These are phyloP conservation scores for Boletus speciosus DNA, from an alignment of 768 basidiomycete genomes.

Conservation along the genomic window DNA sequence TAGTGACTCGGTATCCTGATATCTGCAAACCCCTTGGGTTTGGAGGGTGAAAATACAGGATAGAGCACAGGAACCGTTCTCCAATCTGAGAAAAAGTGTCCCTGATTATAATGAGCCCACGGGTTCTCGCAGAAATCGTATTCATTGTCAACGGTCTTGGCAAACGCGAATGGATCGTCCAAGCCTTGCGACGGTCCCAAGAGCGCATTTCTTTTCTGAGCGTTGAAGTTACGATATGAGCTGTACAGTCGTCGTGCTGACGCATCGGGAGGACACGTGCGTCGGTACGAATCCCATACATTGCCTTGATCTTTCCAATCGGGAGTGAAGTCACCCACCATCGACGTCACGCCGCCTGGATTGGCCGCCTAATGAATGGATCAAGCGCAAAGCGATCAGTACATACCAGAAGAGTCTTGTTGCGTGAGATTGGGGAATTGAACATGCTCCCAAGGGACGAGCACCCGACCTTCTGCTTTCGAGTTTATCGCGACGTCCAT, in stretches of 20 bases:
- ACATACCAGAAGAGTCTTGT: slow-evolving; percentile 34
- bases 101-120: slow-evolving; percentile 82
- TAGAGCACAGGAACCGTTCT: slow-evolving; percentile 83
- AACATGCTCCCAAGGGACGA: slow-evolving; percentile 91
- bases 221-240: slow-evolving; percentile 56
- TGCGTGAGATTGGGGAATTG: slow-evolving; percentile 65
- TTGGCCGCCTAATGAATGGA: not conserved
- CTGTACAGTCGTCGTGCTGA: slow-evolving; percentile 81
- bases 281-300: slow-evolving; percentile 93
- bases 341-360: slow-evolving; percentile 48
- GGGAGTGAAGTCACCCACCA: slow-evolving; percentile 64
- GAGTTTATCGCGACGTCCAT: slow-evolving; percentile 95
- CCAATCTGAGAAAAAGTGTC: slow-evolving; percentile 98
- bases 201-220: slow-evolving; percentile 27
- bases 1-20: slow-evolving; percentile 96
- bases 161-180: slow-evolving; percentile 65
- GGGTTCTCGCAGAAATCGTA: slow-evolving; percentile 80
- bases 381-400: not conserved
- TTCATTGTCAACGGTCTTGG: slow-evolving; percentile 51
- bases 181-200: slow-evolving; percentile 23
- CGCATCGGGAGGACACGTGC: slow-evolving; percentile 77
- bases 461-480: slow-evolving; percentile 88
- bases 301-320: slow-evolving; percentile 84
- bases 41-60: slow-evolving; percentile 92
- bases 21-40: slow-evolving; percentile 80